Conservation (phyloP, 208 protist species). For the Trypanosoma scelopori region DNA sequence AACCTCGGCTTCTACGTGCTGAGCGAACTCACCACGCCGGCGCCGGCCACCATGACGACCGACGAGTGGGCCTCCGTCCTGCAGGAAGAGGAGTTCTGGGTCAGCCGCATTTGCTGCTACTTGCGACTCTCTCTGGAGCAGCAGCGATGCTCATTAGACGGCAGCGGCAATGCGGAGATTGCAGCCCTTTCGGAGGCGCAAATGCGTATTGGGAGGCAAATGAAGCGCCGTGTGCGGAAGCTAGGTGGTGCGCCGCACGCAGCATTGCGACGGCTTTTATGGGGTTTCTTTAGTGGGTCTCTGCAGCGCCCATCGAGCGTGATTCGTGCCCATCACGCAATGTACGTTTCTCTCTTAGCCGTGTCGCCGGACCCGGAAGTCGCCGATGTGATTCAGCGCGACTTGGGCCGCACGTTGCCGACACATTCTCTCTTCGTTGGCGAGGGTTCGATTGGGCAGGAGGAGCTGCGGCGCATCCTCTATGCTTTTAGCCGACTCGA, state of each 20-base stretch:
- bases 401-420: constrained; percentile 62
- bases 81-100: constrained; percentile 26
- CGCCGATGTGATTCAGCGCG: constrained; percentile 42
- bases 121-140: constrained; percentile 18
- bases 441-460: constrained; percentile 34
- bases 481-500: constrained; percentile 43
- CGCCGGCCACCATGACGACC: constrained; percentile 5
- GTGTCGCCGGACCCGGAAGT: not conserved
- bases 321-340: constrained; percentile 10
- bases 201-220: constrained; percentile 18
- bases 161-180: not conserved
- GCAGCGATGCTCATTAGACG: not conserved
- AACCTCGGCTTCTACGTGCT: constrained; percentile 26
- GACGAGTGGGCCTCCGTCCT: not conserved
- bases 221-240: constrained; percentile 17
- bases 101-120: constrained; percentile 24
- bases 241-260: constrained; percentile 28
- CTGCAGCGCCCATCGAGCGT: constrained; percentile 26
- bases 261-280: constrained; percentile 34
- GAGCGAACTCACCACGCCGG: not conserved
- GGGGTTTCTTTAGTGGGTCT: constrained; percentile 49
- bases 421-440: constrained; percentile 53
- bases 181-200: constrained; percentile 8
- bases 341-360: constrained; percentile 1
- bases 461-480: constrained; percentile 44